A percentile compares a stretch with the other conserved stretches of the same genome.
phyloP scores from a whole-genome alignment of 1,284 basidiomycete species.

The Filobasidium uniguttulatum region DNA sequence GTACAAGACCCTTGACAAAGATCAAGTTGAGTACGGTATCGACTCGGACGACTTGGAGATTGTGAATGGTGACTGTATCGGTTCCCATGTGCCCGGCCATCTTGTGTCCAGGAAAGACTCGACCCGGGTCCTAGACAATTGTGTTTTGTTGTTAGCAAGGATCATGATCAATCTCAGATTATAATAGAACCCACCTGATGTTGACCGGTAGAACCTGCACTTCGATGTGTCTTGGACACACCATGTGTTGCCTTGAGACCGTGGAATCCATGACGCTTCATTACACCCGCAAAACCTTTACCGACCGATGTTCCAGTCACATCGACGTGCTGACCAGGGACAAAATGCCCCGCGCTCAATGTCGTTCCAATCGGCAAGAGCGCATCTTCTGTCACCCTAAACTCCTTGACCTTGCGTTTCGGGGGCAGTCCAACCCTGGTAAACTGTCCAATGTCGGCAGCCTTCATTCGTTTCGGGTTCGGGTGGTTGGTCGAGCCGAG shows the following conservation, averaged over 20 bases:
- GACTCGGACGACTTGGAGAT: conserved; percentile 75
- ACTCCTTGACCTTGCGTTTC: conserved; percentile 81
- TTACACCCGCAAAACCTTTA: conserved; percentile 91
- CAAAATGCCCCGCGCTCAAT: conserved; percentile 85
- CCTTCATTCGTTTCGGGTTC: conserved; percentile 48
- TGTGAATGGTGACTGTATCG: conserved; percentile 69
- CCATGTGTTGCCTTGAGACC: conserved; percentile 90
- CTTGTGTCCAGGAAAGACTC: conserved; percentile 92
- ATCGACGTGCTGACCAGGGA: conserved; percentile 94
- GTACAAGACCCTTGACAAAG: conserved; percentile 55
- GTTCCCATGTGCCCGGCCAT: conserved; percentile 94
- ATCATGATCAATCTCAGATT: neutral
- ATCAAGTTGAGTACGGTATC: conserved; percentile 75
- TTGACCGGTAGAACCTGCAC: conserved; percentile 83
- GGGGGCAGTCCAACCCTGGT: conserved; percentile 63
- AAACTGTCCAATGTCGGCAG: conserved; percentile 76
- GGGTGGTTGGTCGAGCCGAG: conserved; percentile 56
- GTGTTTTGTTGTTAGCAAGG: conserved; percentile 6
- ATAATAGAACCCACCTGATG: conserved; percentile 55
- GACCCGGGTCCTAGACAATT: conserved; percentile 66
- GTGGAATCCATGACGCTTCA: conserved; percentile 93
- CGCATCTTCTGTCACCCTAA: conserved; percentile 75
- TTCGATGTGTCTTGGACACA: conserved; percentile 89
- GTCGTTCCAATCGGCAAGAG: conserved; percentile 82
- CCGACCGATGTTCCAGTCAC: conserved; percentile 89